Conservation (phyloP, 2,329 filamentous ascomycete genomes). For the Helminthosporium solani region DNA sequence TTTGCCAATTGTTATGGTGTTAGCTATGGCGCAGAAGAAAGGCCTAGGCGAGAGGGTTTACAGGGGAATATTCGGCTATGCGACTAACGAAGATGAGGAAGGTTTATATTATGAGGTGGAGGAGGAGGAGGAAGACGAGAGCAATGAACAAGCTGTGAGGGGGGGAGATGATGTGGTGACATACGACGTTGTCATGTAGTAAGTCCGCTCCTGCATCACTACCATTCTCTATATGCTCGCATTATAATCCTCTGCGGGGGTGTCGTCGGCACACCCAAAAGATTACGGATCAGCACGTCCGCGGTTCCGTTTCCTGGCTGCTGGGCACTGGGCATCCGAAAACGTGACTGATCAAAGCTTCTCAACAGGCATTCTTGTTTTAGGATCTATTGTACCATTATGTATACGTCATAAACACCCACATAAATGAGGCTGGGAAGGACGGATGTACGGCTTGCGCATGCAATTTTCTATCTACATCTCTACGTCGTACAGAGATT, state of each 20-base stretch:
- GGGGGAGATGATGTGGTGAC: conserved; percentile 7
- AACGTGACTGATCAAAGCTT: conserved; percentile 15
- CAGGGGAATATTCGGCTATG: conserved; percentile 33
- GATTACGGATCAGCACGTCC: too few species aligned
- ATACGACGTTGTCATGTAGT: conserved; percentile 3
- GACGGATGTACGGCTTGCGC: conserved; percentile 4
- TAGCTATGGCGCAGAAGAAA: conserved; percentile 91
- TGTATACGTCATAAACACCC: conserved; percentile 30
- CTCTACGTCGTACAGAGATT: conserved; percentile 5
- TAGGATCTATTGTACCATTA: conserved; percentile 27
- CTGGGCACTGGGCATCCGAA: conserved; percentile 9
- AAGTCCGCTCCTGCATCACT: conserved; percentile 4
- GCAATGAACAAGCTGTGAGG: conserved; percentile 5
- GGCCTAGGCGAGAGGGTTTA: conserved; percentile 52
- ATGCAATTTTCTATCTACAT: conserved; percentile 1
- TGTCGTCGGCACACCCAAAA: too few species aligned
- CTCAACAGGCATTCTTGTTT: conserved; percentile 14
- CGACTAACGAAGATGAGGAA: conserved; percentile 34
- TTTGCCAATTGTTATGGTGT: conserved; percentile 81
- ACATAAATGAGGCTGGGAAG: conserved; percentile 15
- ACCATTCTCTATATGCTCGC: neutral
- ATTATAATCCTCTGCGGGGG: neutral
- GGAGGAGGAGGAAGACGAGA: conserved; percentile 20
- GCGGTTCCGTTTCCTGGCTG: neutral
- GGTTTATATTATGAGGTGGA: conserved; percentile 34